Conservation (phyloP, 352 stramenopile species). For the Globisporangium echinulatum region DNA sequence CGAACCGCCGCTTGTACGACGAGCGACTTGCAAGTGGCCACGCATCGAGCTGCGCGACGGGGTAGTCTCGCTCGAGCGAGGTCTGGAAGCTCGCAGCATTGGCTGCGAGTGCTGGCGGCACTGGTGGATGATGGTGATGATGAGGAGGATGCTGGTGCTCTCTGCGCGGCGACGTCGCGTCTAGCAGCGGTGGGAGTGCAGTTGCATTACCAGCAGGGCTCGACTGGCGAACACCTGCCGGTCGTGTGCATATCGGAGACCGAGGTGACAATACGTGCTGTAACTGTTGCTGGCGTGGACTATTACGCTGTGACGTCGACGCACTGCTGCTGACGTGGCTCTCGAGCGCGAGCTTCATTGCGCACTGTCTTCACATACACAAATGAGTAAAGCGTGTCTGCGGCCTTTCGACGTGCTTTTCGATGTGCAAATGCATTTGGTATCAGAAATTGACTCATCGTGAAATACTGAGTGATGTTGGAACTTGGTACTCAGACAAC, state of each 20-base stretch:
- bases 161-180: slow-evolving; percentile 1
- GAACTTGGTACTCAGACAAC: no score
- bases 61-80: slow-evolving; percentile 14
- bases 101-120: neutral
- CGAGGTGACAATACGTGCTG: no score
- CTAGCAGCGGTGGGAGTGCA: slow-evolving; percentile 4
- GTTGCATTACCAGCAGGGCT: neutral
- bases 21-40: slow-evolving; percentile 27
- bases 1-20: slow-evolving; percentile 8
- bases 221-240: neutral
- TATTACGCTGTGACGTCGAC: neutral
- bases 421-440: no score
- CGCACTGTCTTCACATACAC: no score
- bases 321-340: no score
- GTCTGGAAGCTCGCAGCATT: neutral
- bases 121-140: neutral
- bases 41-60: slow-evolving; percentile 26
- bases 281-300: neutral
- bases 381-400: no score
- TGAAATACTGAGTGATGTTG: no score
- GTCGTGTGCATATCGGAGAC: no score
- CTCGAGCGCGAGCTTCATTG: no score
- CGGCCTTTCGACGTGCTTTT: no score
- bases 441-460: no score
- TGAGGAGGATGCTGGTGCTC: neutral